Evolutionary conservation across 345 rosid species (phyloP).

Genomic region (Hypericum androsaemum): DNA sequence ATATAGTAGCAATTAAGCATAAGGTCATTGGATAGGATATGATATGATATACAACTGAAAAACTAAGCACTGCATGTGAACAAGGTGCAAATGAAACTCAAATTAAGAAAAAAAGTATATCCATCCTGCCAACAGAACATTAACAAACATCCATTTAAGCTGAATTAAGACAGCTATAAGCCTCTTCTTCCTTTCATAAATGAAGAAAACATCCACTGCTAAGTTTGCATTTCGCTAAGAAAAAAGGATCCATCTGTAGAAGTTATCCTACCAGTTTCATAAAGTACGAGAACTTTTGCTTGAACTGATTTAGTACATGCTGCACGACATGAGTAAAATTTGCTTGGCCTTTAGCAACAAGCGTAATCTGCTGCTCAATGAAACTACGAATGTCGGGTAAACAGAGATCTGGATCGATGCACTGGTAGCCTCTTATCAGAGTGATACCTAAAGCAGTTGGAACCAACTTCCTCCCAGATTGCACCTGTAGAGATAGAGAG

Average conservation of each 20-base stretch:
- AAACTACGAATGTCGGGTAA: conserved; percentile 95
- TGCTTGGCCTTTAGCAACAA: conserved; percentile 84
- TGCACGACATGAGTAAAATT: conserved; percentile 64
- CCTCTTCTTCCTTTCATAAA: too few species aligned
- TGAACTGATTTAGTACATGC: conserved; percentile 81
- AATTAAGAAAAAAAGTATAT: too few species aligned
- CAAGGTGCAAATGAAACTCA: too few species aligned
- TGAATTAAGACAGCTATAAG: too few species aligned
- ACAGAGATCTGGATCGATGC: conserved; percentile 93
- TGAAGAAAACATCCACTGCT: too few species aligned
- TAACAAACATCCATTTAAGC: too few species aligned
- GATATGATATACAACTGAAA: too few species aligned
- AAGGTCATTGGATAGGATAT: too few species aligned
- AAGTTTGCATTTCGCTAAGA: background rate
- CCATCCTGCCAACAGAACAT: too few species aligned
- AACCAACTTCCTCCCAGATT: conserved; percentile 73
- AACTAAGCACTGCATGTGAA: too few species aligned
- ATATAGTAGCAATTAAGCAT: too few species aligned
- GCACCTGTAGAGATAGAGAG: conserved; percentile 59
- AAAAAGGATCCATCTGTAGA: background rate
- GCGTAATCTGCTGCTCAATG: conserved; percentile 92
- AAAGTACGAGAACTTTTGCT: conserved; percentile 62
- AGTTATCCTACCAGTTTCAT: conserved; percentile 58
- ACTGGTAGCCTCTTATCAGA: conserved; percentile 83
- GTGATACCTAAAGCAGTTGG: conserved; percentile 90